Conservation (phyloP, 1,139 yeast genomes). For the Arxiozyma heterogenica region DNA sequence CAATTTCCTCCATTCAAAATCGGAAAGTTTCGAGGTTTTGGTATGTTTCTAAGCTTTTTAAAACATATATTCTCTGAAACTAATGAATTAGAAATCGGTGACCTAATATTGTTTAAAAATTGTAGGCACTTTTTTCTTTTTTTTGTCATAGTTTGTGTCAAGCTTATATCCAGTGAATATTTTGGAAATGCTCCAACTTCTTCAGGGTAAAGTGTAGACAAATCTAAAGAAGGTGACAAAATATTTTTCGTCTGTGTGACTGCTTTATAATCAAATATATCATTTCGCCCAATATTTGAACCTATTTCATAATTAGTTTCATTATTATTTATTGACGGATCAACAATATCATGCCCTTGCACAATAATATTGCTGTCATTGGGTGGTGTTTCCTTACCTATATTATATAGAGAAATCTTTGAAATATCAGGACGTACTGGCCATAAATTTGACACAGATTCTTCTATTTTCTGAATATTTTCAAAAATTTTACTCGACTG, state of each 20-base stretch:
- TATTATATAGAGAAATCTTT: not conserved
- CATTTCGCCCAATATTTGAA: not conserved
- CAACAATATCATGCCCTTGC: not conserved
- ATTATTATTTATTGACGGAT: not conserved
- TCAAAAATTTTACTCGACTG: constrained; percentile 8
- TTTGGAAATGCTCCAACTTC: not conserved
- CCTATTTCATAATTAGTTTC: not conserved
- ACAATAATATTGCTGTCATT: not conserved
- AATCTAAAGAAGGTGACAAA: not conserved
- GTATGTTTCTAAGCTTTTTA: not conserved
- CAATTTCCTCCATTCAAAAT: not conserved
- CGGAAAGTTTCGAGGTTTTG: not conserved
- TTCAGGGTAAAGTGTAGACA: constrained; percentile 9
- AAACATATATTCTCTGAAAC: not conserved
- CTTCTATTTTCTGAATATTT: constrained; percentile 17
- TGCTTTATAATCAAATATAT: not conserved
- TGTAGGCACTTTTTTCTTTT: constrained; percentile 4
- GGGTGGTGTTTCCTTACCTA: not conserved
- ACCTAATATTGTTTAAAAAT: not conserved
- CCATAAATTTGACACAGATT: constrained; percentile 24
- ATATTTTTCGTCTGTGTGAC: not conserved
- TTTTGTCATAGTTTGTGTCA: constrained; percentile 21
- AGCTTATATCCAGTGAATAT: constrained; percentile 13
- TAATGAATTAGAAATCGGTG: not conserved
- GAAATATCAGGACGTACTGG: constrained; percentile 15